Evolutionary conservation across 495 filamentous ascomycete species (phyloP).

Genomic region (Achaetomiella virescens): DNA sequence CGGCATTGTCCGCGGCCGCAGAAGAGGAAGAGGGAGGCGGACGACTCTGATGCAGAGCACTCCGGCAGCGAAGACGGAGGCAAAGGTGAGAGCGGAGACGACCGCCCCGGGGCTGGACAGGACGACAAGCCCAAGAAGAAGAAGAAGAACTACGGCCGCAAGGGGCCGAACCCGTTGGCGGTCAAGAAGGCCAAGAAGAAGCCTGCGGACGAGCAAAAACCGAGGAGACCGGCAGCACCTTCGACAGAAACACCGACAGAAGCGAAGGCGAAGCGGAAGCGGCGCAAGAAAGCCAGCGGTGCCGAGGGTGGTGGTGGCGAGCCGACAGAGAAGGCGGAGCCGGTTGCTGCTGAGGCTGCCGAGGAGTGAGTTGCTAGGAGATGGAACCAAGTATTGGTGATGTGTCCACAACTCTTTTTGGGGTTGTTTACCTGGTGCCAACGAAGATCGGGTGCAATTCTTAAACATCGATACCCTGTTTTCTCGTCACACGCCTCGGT

Average conservation of each 20-base stretch:
- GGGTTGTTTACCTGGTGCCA: no score
- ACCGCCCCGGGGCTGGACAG: slow-evolving; percentile 20
- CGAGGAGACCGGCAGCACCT: slow-evolving; percentile 14
- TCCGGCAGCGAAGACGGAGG: slow-evolving; percentile 22
- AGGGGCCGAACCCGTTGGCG: slow-evolving; percentile 83
- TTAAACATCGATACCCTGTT: neutral
- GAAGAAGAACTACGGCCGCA: slow-evolving; percentile 56
- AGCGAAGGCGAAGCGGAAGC: slow-evolving; percentile 37
- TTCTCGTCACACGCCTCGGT: neutral
- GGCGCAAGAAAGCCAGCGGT: slow-evolving; percentile 36
- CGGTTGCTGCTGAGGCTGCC: slow-evolving; percentile 17
- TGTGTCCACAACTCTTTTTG: no score
- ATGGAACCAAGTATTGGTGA: neutral
- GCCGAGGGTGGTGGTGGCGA: slow-evolving; percentile 9
- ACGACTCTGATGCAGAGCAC: slow-evolving; percentile 29
- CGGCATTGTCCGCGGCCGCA: slow-evolving; percentile 21
- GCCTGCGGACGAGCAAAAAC: slow-evolving; percentile 6
- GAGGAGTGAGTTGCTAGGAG: slow-evolving; percentile 2
- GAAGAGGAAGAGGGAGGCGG: slow-evolving; percentile 51
- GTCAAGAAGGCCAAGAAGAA: slow-evolving; percentile 60
- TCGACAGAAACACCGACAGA: slow-evolving; percentile 18
- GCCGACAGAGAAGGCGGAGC: slow-evolving; percentile 5
- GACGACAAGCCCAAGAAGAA: slow-evolving; percentile 48
- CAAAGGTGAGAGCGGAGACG: slow-evolving; percentile 16
- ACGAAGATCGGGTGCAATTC: no score